Base-by-base conservation (phyloP, 2,329 filamentous ascomycete genomes). In the Alternaria burnsii region DNA sequence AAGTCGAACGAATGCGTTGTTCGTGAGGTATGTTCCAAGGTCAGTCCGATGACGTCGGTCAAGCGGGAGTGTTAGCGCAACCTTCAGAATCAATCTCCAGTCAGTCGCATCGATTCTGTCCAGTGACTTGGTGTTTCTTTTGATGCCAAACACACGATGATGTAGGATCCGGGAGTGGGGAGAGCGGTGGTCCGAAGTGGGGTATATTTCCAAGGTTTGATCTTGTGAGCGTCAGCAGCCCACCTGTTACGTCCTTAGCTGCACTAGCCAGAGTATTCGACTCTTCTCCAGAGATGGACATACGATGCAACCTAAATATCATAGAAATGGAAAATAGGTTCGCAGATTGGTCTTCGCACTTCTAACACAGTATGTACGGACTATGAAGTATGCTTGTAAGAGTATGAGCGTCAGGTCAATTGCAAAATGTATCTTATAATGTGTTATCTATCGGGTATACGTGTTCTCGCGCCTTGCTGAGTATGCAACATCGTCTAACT, bases 131-230 rank as follows among this genome's bases (percentile, higher is more conserved):
- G 11, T 4, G 22, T n/a, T 30, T 20, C 22, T 24, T 36, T 18
- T 42, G 16, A 18, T 50, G 20, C 26, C 24, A 28, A 20, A 1
- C 24, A 43, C 12, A 24, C 20, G 18, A 30, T 18, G 22, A 38
- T 16, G 6, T 18, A 41, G 36, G n/a, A 7, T 28, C n/a, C 12
- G 30, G 34, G n/a, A 22, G 32, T 52, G 26, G 20, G 40, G 32
- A 34, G 28, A n/a, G 26, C 22, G 50, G n/a, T 48, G 12, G 11
- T 6, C 48, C 32, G 20, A 60, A 51, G 60, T 54, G 48, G 57
- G 61, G 52, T 57, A 40, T 41, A n/a, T 59, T 51, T 59, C 54
- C 48, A 40, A 42, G 46, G 12, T 52, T 50, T 38, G 57, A 63
- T 60, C 57, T 56, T 44, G 43, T 54, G 61, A 41, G 44, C 41